Base-by-base conservation (phyloP, 2,329 filamentous ascomycete species). In the Pestalotiopsis sp. region DNA sequence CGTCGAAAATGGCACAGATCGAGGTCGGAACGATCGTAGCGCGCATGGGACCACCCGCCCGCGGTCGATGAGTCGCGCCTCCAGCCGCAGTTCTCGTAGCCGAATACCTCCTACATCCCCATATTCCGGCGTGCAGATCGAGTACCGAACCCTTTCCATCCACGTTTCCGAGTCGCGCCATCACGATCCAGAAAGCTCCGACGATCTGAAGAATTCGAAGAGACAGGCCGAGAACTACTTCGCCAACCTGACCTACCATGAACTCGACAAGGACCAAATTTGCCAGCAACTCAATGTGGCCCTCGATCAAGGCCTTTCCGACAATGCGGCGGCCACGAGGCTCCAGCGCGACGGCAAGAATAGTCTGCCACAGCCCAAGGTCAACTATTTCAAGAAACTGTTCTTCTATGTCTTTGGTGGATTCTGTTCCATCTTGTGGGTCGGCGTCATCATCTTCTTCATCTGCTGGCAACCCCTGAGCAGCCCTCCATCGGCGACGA, bases 401-500 rank as follows among this genome's bases (percentile, higher is more conserved):
- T 72, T 83, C 7, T 70, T 73, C 4, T 85, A 84, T 69, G 70
- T 85, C 68, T 85, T 85, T 72, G 83, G 83, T 45, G 83, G 83
- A 59, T 85, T 85, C 74, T 84, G 83, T 63, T 84, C 82, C 0
- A 77, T 85, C 25, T 78, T 85, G 13, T 85, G 82, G 83, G 72
- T 84, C 45, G 83, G 82, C 20, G 82, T 82, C 63, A 78, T 85
- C 70, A 77, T 85, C 73, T 84, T 85, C 78, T 85, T 85, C 71
- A 73, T 85, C 70, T 84, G 82, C 74, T 85, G 84, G 83, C 71
- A 75, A 20, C 83, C 84, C n/a, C 76, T 85, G 61, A 83, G 83
- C 71, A 74, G 81, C 57, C 83, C 84, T 0, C 84, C 83, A 0
- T 81, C 81, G 2, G 67, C 75, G 1, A 80, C 81, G 31, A 85